A percentile compares a stretch with the other conserved stretches of the same genome.
Evolutionary conservation across 371 early-diverging fungal genomes (phyloP).

Genomic region (Zychaea mexicana): DNA sequence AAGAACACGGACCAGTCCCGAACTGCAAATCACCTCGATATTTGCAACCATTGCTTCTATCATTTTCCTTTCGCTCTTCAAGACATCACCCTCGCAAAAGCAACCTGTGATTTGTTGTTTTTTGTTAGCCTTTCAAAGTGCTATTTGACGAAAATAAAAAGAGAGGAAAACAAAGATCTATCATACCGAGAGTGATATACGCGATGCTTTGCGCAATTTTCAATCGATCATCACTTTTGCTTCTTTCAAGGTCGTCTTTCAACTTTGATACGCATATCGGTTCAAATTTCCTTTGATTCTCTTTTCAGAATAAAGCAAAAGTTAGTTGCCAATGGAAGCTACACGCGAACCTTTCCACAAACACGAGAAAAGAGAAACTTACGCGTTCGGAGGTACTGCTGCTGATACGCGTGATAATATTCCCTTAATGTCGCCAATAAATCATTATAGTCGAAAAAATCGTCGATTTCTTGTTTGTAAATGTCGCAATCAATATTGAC

Average conservation of each 20-base stretch:
- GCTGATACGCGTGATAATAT: neutral
- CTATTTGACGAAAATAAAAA: neutral
- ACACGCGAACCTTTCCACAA: neutral
- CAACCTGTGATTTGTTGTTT: neutral
- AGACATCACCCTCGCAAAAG: neutral
- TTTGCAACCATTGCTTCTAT: neutral
- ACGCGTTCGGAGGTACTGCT: neutral
- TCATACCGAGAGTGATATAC: neutral
- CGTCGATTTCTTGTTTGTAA: neutral
- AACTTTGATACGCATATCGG: neutral
- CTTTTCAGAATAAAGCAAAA: neutral
- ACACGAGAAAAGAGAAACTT: constrained; percentile 1
- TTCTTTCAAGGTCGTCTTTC: neutral
- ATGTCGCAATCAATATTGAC: too few relatives aligned
- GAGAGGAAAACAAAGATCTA: neutral
- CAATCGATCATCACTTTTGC: neutral
- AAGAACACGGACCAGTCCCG: neutral
- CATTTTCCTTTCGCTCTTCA: neutral
- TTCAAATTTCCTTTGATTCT: too few relatives aligned
- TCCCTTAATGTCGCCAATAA: neutral
- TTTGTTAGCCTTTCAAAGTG: neutral
- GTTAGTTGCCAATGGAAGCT: neutral
- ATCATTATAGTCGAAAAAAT: neutral
- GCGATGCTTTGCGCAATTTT: neutral
- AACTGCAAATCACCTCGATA: neutral